These are phyloP conservation scores for Waltergamsia citrina DNA, from an alignment of 2,329 filamentous ascomycete genomes.

Conservation along the genomic window DNA sequence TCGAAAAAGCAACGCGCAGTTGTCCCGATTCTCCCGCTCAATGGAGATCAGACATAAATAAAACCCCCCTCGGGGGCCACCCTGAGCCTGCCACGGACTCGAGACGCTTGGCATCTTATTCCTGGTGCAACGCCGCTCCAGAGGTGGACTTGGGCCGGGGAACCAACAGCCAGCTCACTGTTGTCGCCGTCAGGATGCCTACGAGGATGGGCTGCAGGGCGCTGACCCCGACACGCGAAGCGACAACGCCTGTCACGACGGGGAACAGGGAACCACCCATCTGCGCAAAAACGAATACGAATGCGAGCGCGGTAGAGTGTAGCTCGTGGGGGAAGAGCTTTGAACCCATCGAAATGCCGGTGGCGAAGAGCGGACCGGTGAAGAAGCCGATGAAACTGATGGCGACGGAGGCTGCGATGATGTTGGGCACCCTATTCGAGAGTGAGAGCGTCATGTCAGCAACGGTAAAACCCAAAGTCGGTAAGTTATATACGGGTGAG, in stretches of 20 bases:
- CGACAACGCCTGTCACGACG: constrained; percentile 42
- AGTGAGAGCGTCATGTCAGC: no score
- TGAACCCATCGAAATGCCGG: constrained; percentile 12
- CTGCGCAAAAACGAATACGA: constrained; percentile 49
- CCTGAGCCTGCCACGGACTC: no score
- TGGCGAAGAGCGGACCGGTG: constrained; percentile 47
- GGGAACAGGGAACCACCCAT: constrained; percentile 46
- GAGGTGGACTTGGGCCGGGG: constrained; percentile 21
- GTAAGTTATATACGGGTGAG: no score
- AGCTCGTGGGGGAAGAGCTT: constrained; percentile 34
- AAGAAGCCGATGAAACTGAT: constrained; percentile 48
- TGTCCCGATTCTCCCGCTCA: no score
- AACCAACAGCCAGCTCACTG: constrained; percentile 35
- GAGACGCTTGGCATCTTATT: no score
- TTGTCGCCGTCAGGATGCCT: constrained; percentile 33
- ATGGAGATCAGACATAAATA: no score
- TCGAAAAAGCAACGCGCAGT: no score
- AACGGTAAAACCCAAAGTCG: no score
- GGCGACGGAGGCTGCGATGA: constrained; percentile 40
- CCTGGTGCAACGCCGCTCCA: constrained; percentile 20
- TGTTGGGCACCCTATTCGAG: constrained; percentile 26
- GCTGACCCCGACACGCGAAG: constrained; percentile 30
- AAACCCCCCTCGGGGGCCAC: no score
- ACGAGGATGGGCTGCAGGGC: constrained; percentile 43
- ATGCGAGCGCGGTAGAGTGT: constrained; percentile 25